These are phyloP conservation scores for Boletus speciosus DNA, from an alignment of 768 basidiomycete species.

Conservation along the genomic window DNA sequence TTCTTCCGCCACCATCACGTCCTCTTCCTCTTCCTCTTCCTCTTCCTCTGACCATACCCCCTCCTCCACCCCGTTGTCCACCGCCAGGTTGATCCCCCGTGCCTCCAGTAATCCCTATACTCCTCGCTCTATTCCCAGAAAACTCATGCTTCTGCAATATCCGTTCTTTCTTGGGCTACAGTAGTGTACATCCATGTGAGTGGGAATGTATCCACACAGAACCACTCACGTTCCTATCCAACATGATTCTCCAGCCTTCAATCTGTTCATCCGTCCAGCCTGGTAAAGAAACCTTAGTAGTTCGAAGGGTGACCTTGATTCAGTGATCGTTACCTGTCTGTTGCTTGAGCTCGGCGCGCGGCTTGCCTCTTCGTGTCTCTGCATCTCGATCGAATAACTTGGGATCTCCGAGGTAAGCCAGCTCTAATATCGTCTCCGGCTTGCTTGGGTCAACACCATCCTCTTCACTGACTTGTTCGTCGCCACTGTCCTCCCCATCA, in stretches of 20 bases:
- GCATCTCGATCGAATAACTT: slow-evolving; percentile 76
- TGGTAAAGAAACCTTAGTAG: slow-evolving; percentile 19
- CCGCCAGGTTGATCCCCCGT: slow-evolving; percentile 6
- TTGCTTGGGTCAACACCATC: slow-evolving; percentile 26
- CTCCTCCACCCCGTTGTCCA: slow-evolving; percentile 12
- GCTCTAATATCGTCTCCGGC: slow-evolving; percentile 66
- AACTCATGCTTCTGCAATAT: slow-evolving; percentile 77
- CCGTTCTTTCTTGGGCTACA: slow-evolving; percentile 69
- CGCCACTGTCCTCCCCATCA: slow-evolving; percentile 53
- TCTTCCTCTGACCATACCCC: slow-evolving; percentile 30
- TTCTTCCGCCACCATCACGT: slow-evolving; percentile 34
- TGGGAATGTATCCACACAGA: slow-evolving; percentile 4
- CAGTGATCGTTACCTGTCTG: slow-evolving; percentile 52
- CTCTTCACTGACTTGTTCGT: slow-evolving; percentile 33
- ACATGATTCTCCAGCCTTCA: slow-evolving; percentile 89
- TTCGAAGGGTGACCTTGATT: background rate
- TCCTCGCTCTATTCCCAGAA: slow-evolving; percentile 50
- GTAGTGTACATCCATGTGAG: slow-evolving; percentile 5
- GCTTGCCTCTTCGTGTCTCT: slow-evolving; percentile 65
- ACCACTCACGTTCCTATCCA: slow-evolving; percentile 77
- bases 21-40: slow-evolving; percentile 42
- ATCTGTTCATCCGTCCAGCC: slow-evolving; percentile 84
- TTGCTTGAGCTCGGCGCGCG: slow-evolving; percentile 59
- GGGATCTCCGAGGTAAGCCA: slow-evolving; percentile 72
- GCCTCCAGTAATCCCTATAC: background rate